Percentiles rank a stretch among this genome's conserved stretches.
phyloP scores from a whole-genome alignment of 257 asterid species.

The Anisodus tanguticus region DNA sequence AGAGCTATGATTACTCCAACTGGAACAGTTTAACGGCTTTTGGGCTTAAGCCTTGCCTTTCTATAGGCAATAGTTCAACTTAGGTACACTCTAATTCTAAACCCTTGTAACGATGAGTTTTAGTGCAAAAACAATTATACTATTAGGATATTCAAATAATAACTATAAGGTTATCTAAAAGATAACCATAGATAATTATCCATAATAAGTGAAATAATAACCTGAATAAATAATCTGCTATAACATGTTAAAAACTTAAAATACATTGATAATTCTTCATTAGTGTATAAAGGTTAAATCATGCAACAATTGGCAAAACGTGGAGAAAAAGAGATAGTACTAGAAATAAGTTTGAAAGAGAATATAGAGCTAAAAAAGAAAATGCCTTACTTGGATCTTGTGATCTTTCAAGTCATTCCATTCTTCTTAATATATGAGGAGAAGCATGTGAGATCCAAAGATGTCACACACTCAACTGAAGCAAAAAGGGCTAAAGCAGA shows the following conservation, averaged over 20 bases:
- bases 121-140: neutral
- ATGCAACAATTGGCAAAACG: neutral
- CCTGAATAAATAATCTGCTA: neutral
- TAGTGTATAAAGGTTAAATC: neutral
- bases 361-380: neutral
- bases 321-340: neutral
- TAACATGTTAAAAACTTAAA: neutral
- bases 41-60: neutral
- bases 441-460: conserved; percentile 28
- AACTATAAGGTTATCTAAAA: neutral
- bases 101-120: neutral
- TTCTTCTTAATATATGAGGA: conserved; percentile 8
- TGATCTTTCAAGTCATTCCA: conserved; percentile 28
- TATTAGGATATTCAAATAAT: neutral
- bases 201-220: neutral
- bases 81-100: neutral
- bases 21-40: neutral
- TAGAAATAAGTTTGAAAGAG: neutral
- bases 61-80: neutral
- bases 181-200: neutral
- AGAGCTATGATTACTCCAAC: neutral
- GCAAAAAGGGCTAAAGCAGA: neutral
- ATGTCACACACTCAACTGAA: conserved; percentile 21
- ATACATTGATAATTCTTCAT: neutral
- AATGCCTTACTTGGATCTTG: conserved; percentile 28